phyloP scores from a whole-genome alignment of 1,139 yeast genomes.

The Hanseniaspora uvarum region DNA sequence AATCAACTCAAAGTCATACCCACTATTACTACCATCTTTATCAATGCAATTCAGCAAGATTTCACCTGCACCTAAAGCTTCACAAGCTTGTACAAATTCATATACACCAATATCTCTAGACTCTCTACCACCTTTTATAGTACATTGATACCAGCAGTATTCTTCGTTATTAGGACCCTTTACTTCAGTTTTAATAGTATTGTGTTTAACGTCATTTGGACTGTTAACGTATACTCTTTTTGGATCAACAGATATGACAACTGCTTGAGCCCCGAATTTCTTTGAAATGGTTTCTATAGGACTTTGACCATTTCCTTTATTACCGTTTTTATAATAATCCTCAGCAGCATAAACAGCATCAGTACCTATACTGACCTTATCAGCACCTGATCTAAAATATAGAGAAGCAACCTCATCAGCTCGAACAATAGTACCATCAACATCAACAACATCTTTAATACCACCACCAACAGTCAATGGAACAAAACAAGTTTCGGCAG shows the following conservation, averaged over 20 bases:
- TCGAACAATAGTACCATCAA: conserved; percentile 62
- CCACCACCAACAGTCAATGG: conserved; percentile 98
- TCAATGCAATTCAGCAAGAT: conserved; percentile 85
- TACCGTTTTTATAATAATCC: conserved; percentile 51
- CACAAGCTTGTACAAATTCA: conserved; percentile 80
- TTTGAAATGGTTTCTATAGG: conserved; percentile 88
- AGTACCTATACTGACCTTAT: conserved; percentile 93
- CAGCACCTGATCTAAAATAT: conserved; percentile 93
- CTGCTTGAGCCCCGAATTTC: conserved; percentile 93
- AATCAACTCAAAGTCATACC: conserved; percentile 78
- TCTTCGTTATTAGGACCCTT: conserved; percentile 79
- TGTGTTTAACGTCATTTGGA: conserved; percentile 51
- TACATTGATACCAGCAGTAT: conserved; percentile 87
- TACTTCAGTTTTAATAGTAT: conserved; percentile 45
- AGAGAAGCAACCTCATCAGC: conserved; percentile 84
- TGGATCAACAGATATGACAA: conserved; percentile 93
- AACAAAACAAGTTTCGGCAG: conserved; percentile 86
- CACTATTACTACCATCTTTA: conserved; percentile 89
- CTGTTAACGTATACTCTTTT: conserved; percentile 62
- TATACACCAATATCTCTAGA: conserved; percentile 80
- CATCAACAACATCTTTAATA: conserved; percentile 78
- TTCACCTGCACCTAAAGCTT: conserved; percentile 94
- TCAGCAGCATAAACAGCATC: conserved; percentile 93
- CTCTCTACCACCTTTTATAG: conserved; percentile 93
- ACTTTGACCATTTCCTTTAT: conserved; percentile 54